Evolutionary conservation across 139 green algal species (phyloP).

Genomic region (Coelastrella sp.): DNA sequence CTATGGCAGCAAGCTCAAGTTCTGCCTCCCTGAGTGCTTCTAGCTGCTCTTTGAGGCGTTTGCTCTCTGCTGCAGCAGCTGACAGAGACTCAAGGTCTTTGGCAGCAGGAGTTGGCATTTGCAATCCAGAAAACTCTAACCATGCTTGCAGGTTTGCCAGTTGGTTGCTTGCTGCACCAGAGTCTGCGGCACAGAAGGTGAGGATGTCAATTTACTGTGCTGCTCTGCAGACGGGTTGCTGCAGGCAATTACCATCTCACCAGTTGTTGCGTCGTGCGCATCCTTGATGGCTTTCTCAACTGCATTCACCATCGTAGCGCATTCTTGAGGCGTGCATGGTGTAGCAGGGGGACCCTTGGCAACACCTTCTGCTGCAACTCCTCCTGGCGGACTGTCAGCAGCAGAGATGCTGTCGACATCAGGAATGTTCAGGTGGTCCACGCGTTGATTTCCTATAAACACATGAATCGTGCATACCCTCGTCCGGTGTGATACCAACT

Average conservation of each 20-base stretch:
- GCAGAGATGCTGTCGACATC: background rate
- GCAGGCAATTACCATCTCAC: background rate
- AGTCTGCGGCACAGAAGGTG: background rate
- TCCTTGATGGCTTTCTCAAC: slow-evolving; percentile 33
- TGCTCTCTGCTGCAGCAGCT: slow-evolving; percentile 12
- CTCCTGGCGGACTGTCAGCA: background rate
- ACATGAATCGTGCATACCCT: no score
- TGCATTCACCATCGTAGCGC: slow-evolving; percentile 34
- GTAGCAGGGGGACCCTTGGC: background rate
- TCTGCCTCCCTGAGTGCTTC: slow-evolving; percentile 43
- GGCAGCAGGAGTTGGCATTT: slow-evolving; percentile 17
- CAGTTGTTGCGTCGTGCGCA: background rate
- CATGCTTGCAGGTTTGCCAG: background rate
- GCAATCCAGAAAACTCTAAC: background rate
- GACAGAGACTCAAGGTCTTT: background rate
- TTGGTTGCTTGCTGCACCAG: background rate
- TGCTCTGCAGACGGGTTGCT: background rate
- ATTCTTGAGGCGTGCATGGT: slow-evolving; percentile 32
- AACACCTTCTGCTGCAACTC: background rate
- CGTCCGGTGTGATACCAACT: no score
- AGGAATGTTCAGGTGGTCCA: background rate
- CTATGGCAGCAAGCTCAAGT: slow-evolving; percentile 32
- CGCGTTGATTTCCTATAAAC: background rate
- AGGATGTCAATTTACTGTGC: background rate
- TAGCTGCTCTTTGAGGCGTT: slow-evolving; percentile 18